Conservation (phyloP, 768 basidiomycete species). For the Sporobolomyces roseus region DNA sequence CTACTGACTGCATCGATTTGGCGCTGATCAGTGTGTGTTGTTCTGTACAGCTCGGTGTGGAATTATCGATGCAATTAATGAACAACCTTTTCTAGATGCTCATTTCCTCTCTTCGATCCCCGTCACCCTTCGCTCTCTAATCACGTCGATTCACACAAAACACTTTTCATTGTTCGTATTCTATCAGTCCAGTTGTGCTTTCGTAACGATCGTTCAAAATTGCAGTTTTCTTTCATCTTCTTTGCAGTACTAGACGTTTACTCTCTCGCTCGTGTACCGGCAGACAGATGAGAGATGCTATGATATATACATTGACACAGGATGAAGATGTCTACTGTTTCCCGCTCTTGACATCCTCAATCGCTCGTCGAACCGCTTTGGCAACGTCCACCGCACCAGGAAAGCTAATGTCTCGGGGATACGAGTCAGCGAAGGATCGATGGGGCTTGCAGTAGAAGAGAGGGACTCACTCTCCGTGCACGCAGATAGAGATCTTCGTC, state of each 20-base stretch:
- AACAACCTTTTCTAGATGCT: constrained; percentile 65
- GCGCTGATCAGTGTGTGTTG: not conserved
- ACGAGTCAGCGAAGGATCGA: no score
- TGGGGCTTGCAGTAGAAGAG: constrained; percentile 52
- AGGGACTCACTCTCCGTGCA: constrained; percentile 60
- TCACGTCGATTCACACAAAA: no score
- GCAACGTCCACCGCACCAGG: constrained; percentile 58
- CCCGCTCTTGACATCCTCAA: constrained; percentile 56
- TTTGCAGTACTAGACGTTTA: no score
- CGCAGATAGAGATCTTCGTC: constrained; percentile 60
- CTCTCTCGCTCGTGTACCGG: not conserved
- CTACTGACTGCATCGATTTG: not conserved
- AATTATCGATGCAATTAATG: constrained; percentile 77
- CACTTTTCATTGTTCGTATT: no score
- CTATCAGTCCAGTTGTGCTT: no score
- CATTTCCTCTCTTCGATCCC: no score
- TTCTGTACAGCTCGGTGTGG: constrained; percentile 72
- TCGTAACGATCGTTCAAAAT: no score
- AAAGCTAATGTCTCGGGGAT: no score
- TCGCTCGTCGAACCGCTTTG: constrained; percentile 56
- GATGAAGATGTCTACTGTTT: not conserved
- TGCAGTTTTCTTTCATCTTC: no score
- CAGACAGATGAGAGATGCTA: no score
- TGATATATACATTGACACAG: not conserved
- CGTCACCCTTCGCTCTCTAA: no score